These are phyloP conservation scores for Neurospora sp. DNA, from an alignment of 495 filamentous ascomycete species.

Conservation along the genomic window DNA sequence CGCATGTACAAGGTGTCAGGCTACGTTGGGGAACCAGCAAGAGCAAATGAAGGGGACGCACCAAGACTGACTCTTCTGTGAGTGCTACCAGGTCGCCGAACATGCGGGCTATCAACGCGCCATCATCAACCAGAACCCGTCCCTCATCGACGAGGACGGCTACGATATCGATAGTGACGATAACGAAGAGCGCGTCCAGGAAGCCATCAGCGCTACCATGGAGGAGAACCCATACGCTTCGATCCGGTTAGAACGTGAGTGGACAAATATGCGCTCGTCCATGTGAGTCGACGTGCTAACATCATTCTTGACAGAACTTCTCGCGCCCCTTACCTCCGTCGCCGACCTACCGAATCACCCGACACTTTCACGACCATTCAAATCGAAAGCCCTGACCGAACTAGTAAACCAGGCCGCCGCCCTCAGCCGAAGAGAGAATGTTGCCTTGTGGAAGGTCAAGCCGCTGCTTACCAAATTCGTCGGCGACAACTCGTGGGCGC, in stretches of 20 bases:
- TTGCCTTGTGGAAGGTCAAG: conserved; percentile 64
- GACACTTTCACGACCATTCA: conserved; percentile 72
- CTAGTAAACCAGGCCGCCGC: conserved; percentile 57
- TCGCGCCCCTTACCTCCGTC: conserved; percentile 77
- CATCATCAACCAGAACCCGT: conserved; percentile 67
- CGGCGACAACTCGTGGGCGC: conserved; percentile 72
- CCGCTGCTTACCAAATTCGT: conserved; percentile 65
- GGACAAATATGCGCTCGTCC: neutral
- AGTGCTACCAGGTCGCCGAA: conserved; percentile 53
- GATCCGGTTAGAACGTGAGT: conserved; percentile 72
- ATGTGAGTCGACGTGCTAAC: neutral
- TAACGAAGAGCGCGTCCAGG: conserved; percentile 53
- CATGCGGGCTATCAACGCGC: conserved; percentile 76
- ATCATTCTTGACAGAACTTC: conserved; percentile 48
- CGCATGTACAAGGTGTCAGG: neutral
- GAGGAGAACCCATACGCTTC: conserved; percentile 78
- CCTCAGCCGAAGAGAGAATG: conserved; percentile 69
- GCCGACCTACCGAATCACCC: conserved; percentile 80
- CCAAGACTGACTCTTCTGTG: neutral
- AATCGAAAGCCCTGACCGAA: conserved; percentile 66
- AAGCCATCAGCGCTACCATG: conserved; percentile 56
- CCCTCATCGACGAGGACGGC: conserved; percentile 76
- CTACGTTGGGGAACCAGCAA: neutral
- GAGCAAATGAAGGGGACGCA: neutral
- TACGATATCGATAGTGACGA: conserved; percentile 75